Percentiles rank a stretch among this genome's conserved stretches.
These are phyloP conservation scores for Mesembryanthemum crystallinum DNA, from an alignment of 148 eudicot species.

Conservation along the genomic window DNA sequence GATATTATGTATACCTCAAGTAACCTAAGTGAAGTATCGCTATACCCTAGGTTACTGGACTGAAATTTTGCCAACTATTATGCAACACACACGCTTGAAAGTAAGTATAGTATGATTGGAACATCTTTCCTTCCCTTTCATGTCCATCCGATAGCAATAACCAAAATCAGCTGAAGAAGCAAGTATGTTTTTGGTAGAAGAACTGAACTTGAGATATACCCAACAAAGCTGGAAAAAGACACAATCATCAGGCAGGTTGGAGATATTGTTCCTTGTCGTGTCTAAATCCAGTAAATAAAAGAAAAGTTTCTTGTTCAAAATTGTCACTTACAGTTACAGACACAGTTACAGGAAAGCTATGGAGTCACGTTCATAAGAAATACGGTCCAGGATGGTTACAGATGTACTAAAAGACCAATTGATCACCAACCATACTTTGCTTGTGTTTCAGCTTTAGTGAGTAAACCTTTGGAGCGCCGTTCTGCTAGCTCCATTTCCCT, in stretches of 20 bases:
- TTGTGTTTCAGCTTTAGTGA: constrained; percentile 96
- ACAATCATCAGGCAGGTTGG: background rate
- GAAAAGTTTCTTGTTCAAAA: background rate
- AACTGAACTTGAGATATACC: background rate
- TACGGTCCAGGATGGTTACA: background rate
- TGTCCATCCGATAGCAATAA: no score
- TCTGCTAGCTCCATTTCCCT: constrained; percentile 83
- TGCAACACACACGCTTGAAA: no score
- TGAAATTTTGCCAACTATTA: no score
- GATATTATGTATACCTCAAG: no score
- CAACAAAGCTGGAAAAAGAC: background rate
- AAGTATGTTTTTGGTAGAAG: background rate
- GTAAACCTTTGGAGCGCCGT: constrained; percentile 76
- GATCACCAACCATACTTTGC: constrained; percentile 54
- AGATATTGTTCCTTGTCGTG: background rate
- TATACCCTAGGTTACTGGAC: no score
- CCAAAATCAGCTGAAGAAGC: no score
- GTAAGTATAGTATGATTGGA: no score
- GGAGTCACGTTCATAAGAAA: background rate
- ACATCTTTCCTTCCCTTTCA: no score
- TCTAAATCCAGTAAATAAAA: no score
- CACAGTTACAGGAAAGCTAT: background rate
- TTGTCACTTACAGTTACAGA: background rate
- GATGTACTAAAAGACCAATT: background rate
- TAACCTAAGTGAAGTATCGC: no score